These are phyloP conservation scores for Tolypocladium tundrense DNA, from an alignment of 2,329 filamentous ascomycete species.

Conservation along the genomic window DNA sequence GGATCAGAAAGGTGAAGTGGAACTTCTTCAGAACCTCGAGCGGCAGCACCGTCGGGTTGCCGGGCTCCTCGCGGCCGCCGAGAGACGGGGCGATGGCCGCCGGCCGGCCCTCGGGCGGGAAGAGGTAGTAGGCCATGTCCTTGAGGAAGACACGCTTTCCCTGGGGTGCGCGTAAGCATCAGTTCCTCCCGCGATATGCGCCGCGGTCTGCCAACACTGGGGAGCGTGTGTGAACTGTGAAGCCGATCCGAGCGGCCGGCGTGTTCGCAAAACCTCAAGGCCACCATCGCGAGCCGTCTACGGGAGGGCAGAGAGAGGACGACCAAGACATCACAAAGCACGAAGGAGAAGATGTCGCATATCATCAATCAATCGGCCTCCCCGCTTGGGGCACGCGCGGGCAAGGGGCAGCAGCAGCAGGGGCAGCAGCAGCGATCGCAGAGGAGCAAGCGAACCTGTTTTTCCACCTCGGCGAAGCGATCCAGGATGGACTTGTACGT, in stretches of 20 bases:
- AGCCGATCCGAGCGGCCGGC: neutral
- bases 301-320: neutral
- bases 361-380: neutral
- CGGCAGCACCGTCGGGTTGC: slow-evolving; percentile 81
- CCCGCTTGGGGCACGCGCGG: neutral
- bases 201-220: neutral
- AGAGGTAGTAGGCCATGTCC: slow-evolving; percentile 88
- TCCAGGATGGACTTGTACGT: slow-evolving; percentile 74
- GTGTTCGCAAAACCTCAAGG: neutral
- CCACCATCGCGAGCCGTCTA: neutral
- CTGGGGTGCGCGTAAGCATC: slow-evolving; percentile 33
- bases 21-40: slow-evolving; percentile 63
- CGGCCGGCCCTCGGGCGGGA: slow-evolving; percentile 61
- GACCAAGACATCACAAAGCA: neutral
- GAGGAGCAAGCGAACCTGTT: slow-evolving; percentile 50
- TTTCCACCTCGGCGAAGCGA: slow-evolving; percentile 58
- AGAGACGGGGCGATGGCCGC: slow-evolving; percentile 73
- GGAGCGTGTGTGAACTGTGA: neutral
- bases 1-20: slow-evolving; percentile 94
- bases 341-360: neutral
- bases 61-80: slow-evolving; percentile 50
- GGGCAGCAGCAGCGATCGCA: slow-evolving; percentile 7
- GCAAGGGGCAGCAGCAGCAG: slow-evolving; percentile 2
- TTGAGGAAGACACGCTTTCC: slow-evolving; percentile 95
- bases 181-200: neutral